phyloP scores from a whole-genome alignment of 2,329 filamentous ascomycete species.

The Penicillium thymicola region DNA sequence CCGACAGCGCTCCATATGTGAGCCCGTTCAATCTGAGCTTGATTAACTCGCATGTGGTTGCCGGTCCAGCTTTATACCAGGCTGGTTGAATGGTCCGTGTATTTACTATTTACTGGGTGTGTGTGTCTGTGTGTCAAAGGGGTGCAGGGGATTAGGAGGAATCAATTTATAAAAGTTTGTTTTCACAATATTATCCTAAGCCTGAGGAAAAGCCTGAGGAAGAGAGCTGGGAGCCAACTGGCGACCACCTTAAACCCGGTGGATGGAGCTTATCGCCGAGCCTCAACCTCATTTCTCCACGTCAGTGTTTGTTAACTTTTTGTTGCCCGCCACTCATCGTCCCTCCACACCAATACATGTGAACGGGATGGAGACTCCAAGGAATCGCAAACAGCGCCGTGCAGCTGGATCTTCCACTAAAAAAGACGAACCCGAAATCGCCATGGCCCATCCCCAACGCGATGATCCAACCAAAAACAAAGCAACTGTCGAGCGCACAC shows the following conservation, averaged over 20 bases:
- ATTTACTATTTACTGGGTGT: not conserved
- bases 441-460: slow-evolving; percentile 20
- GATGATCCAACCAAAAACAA: slow-evolving; percentile 28
- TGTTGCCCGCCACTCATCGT: not conserved
- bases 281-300: slow-evolving; percentile 7
- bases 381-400: slow-evolving; percentile 43
- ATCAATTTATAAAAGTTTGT: not conserved
- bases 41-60: slow-evolving; percentile 74
- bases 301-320: slow-evolving; percentile 7
- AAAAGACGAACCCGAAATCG: slow-evolving; percentile 13
- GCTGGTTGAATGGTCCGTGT: slow-evolving; percentile 57
- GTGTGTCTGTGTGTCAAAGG: not conserved
- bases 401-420: slow-evolving; percentile 25
- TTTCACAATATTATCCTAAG: not conserved
- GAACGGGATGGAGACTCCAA: slow-evolving; percentile 28
- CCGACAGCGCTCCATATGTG: slow-evolving; percentile 63
- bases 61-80: slow-evolving; percentile 69
- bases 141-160: not conserved
- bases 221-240: not conserved
- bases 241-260: slow-evolving; percentile 1
- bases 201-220: not conserved
- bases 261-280: slow-evolving; percentile 9
- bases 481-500: slow-evolving; percentile 33
- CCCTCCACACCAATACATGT: not conserved
- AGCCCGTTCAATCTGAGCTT: slow-evolving; percentile 73